These are phyloP conservation scores for Mucor irregularis DNA, from an alignment of 371 early-diverging fungal species.

Conservation along the genomic window DNA sequence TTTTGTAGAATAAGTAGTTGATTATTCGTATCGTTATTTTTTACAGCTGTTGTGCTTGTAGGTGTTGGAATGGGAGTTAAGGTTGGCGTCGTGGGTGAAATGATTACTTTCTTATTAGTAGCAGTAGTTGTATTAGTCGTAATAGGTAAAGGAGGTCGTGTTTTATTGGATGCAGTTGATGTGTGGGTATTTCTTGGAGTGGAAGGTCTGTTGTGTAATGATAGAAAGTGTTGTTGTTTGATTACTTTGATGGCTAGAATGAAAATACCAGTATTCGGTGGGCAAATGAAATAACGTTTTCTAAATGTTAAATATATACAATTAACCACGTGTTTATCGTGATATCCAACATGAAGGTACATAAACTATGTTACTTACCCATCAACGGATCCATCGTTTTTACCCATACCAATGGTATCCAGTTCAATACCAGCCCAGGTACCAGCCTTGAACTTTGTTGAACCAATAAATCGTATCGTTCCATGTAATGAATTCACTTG, in stretches of 20 bases:
- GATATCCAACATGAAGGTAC: neutral
- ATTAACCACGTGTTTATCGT: neutral
- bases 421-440: conserved; percentile 83
- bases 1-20: neutral
- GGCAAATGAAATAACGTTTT: conserved; percentile 28
- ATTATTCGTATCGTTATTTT: no score
- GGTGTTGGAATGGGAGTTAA: no score
- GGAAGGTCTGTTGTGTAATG: conserved; percentile 12
- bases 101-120: no score
- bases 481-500: conserved; percentile 36
- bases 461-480: conserved; percentile 66
- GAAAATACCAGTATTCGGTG: conserved; percentile 30
- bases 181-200: conserved; percentile 19
- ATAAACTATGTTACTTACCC: conserved; percentile 40
- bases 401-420: conserved; percentile 65
- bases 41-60: no score
- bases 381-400: conserved; percentile 71
- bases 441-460: conserved; percentile 68
- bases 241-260: conserved; percentile 13
- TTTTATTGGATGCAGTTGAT: neutral
- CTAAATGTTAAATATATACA: conserved; percentile 3
- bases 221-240: conserved; percentile 1
- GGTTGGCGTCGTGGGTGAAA: no score
- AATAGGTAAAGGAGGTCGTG: conserved; percentile 8
- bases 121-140: no score